Conservation (phyloP, 768 basidiomycete genomes). For the Boletus eberwhitei region DNA sequence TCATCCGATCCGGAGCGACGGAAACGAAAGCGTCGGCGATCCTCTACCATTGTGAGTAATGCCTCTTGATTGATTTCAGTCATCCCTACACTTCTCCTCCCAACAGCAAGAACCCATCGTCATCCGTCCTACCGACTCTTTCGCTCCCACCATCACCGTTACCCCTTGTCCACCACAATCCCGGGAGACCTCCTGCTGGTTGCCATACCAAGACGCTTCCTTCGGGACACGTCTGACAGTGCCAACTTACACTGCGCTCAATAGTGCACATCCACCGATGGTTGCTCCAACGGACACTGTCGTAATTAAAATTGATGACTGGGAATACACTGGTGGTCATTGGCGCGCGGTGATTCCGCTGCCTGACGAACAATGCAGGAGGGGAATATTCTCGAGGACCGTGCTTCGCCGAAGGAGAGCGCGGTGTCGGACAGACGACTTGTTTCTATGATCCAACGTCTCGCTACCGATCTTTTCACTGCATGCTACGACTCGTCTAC, state of each 20-base stretch:
- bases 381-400: slow-evolving; percentile 41
- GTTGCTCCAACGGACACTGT: slow-evolving; percentile 17
- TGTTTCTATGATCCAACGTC: not conserved
- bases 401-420: not conserved
- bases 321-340: slow-evolving; percentile 52
- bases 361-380: slow-evolving; percentile 43
- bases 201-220: slow-evolving; percentile 53
- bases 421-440: not conserved
- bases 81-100: not conserved
- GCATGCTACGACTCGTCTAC: not conserved
- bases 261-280: slow-evolving; percentile 47
- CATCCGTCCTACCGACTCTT: slow-evolving; percentile 33
- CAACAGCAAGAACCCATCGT: slow-evolving; percentile 25
- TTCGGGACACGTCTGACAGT: slow-evolving; percentile 51
- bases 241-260: slow-evolving; percentile 45
- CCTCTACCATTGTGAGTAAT: slow-evolving; percentile 6
- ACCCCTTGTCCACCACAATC: slow-evolving; percentile 43
- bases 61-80: not conserved
- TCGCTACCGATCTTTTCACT: not conserved
- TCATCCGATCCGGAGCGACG: slow-evolving; percentile 2
- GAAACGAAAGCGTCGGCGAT: slow-evolving; percentile 14
- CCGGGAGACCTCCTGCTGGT: slow-evolving; percentile 40
- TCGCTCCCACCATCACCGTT: slow-evolving; percentile 49
- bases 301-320: slow-evolving; percentile 34
- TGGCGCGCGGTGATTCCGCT: slow-evolving; percentile 50